Evolutionary conservation across 352 stramenopile species (phyloP).

Genomic region (Saprolegnia diclina): DNA sequence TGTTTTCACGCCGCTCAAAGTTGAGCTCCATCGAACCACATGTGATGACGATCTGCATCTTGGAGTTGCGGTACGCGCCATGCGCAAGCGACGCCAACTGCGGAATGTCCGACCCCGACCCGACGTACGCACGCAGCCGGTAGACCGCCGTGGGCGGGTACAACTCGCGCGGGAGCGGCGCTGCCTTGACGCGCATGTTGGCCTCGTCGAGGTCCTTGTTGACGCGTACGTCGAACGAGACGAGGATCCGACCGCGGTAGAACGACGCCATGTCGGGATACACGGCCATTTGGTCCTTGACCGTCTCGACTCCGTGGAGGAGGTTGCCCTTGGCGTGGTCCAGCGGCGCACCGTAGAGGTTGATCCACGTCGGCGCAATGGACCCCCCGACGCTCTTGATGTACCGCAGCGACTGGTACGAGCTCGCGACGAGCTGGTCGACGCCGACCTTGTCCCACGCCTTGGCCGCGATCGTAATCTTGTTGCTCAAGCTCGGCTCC

Average conservation of each 20-base stretch:
- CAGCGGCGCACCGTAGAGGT: slow-evolving; percentile 62
- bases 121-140: slow-evolving; percentile 60
- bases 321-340: slow-evolving; percentile 46
- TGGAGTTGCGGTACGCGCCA: slow-evolving; percentile 56
- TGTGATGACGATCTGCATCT: slow-evolving; percentile 65
- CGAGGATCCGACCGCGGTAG: slow-evolving; percentile 73
- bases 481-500: slow-evolving; percentile 68
- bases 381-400: slow-evolving; percentile 53
- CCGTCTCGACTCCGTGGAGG: slow-evolving; percentile 41
- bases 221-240: slow-evolving; percentile 60
- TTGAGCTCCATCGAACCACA: slow-evolving; percentile 55
- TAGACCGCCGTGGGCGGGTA: slow-evolving; percentile 57
- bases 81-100: slow-evolving; percentile 59
- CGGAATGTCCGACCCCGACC: slow-evolving; percentile 66
- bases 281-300: slow-evolving; percentile 80
- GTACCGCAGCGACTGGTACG: slow-evolving; percentile 63
- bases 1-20: slow-evolving; percentile 47
- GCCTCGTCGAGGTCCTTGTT: slow-evolving; percentile 65
- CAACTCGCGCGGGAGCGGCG: slow-evolving; percentile 48
- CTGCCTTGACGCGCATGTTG: slow-evolving; percentile 80
- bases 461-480: slow-evolving; percentile 52
- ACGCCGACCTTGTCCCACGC: slow-evolving; percentile 71
- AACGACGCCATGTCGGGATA: slow-evolving; percentile 71
- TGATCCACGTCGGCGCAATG: slow-evolving; percentile 58
- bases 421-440: slow-evolving; percentile 58